phyloP scores from a whole-genome alignment of 1,284 basidiomycete species.

The Leccinum variabile region DNA sequence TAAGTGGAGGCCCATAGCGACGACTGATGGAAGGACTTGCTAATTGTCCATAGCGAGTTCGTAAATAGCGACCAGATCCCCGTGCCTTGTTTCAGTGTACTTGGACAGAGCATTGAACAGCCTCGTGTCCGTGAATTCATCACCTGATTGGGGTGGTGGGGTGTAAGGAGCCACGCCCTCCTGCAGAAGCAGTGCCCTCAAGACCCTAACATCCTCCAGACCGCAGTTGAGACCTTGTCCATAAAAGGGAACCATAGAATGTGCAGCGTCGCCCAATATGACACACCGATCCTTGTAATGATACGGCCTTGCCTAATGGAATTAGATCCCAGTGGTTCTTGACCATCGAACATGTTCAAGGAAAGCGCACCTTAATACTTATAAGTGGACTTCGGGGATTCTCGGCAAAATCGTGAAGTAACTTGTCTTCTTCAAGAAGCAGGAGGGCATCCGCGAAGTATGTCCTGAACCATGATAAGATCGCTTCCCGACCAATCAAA shows the following conservation, averaged over 20 bases:
- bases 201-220: slow-evolving; percentile 92
- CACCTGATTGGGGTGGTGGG: slow-evolving; percentile 33
- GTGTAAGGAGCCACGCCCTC: slow-evolving; percentile 55
- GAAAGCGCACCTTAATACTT: slow-evolving; percentile 76
- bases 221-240: slow-evolving; percentile 98
- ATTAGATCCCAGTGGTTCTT: slow-evolving; percentile 27
- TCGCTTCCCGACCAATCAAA: slow-evolving; percentile 58
- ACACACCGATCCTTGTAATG: slow-evolving; percentile 88
- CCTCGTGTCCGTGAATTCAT: slow-evolving; percentile 48
- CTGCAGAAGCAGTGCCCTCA: slow-evolving; percentile 74
- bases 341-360: slow-evolving; percentile 16
- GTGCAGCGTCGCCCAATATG: slow-evolving; percentile 91
- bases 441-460: slow-evolving; percentile 88
- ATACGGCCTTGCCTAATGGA: slow-evolving; percentile 75
- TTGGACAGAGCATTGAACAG: slow-evolving; percentile 68
- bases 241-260: slow-evolving; percentile 98
- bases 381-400: slow-evolving; percentile 91
- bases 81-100: slow-evolving; percentile 82
- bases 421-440: slow-evolving; percentile 77
- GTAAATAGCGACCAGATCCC: slow-evolving; percentile 88
- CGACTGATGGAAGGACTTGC: slow-evolving; percentile 50
- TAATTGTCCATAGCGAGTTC: slow-evolving; percentile 95
- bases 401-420: slow-evolving; percentile 74
- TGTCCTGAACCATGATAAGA: slow-evolving; percentile 76
- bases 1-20: slow-evolving; percentile 25